Percentiles rank a stretch among this genome's conserved stretches.
Conservation (phyloP, 768 basidiomycete genomes). For the Boletus sp. region DNA sequence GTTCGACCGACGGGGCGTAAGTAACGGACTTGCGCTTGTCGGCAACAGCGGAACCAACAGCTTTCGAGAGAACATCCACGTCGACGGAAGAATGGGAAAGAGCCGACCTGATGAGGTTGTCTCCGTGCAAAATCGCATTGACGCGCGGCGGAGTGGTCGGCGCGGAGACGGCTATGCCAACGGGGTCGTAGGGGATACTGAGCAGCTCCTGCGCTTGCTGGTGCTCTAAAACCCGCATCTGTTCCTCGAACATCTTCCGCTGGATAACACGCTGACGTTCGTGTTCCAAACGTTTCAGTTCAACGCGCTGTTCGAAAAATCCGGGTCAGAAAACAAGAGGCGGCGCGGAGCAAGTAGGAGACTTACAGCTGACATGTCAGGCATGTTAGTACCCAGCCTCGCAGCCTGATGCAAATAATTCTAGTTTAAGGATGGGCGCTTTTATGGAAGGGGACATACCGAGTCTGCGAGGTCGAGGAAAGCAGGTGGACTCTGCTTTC, state of each 20-base stretch:
- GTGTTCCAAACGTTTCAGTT: slow-evolving; percentile 82
- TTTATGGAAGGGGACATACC: slow-evolving; percentile 46
- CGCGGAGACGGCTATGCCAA: slow-evolving; percentile 76
- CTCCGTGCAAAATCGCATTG: slow-evolving; percentile 66
- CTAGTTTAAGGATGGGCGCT: slow-evolving; percentile 8
- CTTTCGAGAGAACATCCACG: slow-evolving; percentile 62
- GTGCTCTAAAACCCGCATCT: slow-evolving; percentile 91
- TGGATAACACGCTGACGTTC: slow-evolving; percentile 86
- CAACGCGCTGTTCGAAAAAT: slow-evolving; percentile 61
- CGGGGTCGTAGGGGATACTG: slow-evolving; percentile 65
- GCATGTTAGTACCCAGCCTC: slow-evolving; percentile 80
- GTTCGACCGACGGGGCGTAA: slow-evolving; percentile 74
- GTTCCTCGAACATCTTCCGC: slow-evolving; percentile 91
- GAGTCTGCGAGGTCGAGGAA: slow-evolving; percentile 94
- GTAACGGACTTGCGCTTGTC: slow-evolving; percentile 89
- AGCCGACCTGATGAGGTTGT: slow-evolving; percentile 41
- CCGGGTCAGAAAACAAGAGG: slow-evolving; percentile 1
- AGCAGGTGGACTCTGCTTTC: slow-evolving; percentile 86
- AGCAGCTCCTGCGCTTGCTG: slow-evolving; percentile 88
- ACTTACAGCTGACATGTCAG: slow-evolving; percentile 84
- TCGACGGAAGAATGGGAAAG: slow-evolving; percentile 56
- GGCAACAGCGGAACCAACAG: slow-evolving; percentile 60
- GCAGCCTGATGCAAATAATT: slow-evolving; percentile 53
- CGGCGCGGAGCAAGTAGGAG: not conserved
- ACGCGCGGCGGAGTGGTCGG: slow-evolving; percentile 86